Evolutionary conservation across 306 rosid species (phyloP).

Genomic region (Mucuna pruriens): DNA sequence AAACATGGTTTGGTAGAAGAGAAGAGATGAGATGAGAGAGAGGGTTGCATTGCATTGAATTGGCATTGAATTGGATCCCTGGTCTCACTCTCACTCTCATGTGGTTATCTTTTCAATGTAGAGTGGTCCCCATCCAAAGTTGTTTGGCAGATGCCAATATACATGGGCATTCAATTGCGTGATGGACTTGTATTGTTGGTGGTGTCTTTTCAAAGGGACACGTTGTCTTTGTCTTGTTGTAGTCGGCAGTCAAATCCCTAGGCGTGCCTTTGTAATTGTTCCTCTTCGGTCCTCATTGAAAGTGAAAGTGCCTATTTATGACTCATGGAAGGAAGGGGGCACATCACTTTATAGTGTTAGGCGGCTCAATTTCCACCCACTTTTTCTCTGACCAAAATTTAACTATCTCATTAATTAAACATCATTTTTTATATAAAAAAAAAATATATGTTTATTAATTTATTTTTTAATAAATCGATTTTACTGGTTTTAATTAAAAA

Average conservation of each 20-base stretch:
- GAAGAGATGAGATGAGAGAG: neutral
- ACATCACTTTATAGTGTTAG: neutral
- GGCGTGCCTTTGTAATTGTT: slow-evolving; percentile 17
- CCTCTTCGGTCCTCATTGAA: slow-evolving; percentile 17
- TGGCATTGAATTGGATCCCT: too few species aligned
- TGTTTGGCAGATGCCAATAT: slow-evolving; percentile 44
- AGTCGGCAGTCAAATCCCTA: slow-evolving; percentile 37
- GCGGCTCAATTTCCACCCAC: slow-evolving; percentile 23
- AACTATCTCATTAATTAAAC: too few species aligned
- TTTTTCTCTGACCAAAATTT: too few species aligned
- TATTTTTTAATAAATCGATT: too few species aligned
- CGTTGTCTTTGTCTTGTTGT: slow-evolving; percentile 34
- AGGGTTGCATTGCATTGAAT: slow-evolving; percentile 5
- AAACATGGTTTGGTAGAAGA: neutral
- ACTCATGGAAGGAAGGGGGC: slow-evolving; percentile 17
- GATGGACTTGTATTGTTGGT: slow-evolving; percentile 35
- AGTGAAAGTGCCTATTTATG: slow-evolving; percentile 23
- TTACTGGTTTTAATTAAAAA: too few species aligned
- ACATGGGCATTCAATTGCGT: slow-evolving; percentile 35
- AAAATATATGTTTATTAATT: too few species aligned
- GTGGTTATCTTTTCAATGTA: slow-evolving; percentile 34
- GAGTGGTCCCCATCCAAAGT: slow-evolving; percentile 33
- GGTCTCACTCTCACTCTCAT: neutral
- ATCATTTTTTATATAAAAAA: too few species aligned
- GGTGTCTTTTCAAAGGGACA: slow-evolving; percentile 44